Percentiles rank a stretch among this genome's conserved stretches.
These are phyloP conservation scores for Acrocalymma vagum DNA, from an alignment of 2,329 filamentous ascomycete species.

Conservation along the genomic window DNA sequence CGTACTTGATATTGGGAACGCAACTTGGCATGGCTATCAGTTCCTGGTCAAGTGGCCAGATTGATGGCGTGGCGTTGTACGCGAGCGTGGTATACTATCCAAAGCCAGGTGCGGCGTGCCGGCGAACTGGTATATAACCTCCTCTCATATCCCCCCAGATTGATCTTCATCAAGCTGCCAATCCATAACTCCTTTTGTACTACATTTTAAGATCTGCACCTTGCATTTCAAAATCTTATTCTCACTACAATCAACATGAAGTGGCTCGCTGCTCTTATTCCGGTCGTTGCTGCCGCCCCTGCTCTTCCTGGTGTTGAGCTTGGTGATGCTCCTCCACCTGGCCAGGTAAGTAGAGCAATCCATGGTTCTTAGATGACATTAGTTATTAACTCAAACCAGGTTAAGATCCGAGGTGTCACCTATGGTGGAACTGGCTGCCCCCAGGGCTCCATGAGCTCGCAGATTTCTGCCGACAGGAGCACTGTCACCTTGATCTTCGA, in stretches of 20 bases:
- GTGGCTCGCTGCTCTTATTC: constrained; percentile 45
- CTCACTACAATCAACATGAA: constrained; percentile 44
- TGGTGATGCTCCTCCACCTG: constrained; percentile 38
- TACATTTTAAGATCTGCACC: constrained; percentile 26
- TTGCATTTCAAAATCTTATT: constrained; percentile 19
- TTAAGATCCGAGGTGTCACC: constrained; percentile 53
- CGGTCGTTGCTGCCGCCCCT: constrained; percentile 40
- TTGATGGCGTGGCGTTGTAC: constrained; percentile 23
- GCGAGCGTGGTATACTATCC: constrained; percentile 13
- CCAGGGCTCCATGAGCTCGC: constrained; percentile 52
- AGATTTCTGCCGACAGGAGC: constrained; percentile 54
- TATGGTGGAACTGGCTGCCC: constrained; percentile 61
- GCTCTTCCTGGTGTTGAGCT: constrained; percentile 24
- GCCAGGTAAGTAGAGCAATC: constrained; percentile 28
- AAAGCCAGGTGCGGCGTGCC: constrained; percentile 18
- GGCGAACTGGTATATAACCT: constrained; percentile 42
- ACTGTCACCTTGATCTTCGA: constrained; percentile 63
- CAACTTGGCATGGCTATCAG: constrained; percentile 38
- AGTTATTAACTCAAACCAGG: constrained; percentile 31
- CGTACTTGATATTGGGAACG: constrained; percentile 43
- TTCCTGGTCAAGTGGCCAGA: constrained; percentile 23
- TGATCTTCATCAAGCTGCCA: constrained; percentile 42
- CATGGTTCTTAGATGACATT: background rate
- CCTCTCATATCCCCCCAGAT: constrained; percentile 28
- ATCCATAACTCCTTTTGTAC: constrained; percentile 25